Percentiles rank a stretch among this genome's conserved stretches.
These are phyloP conservation scores for Acer negundo DNA, from an alignment of 345 rosid genomes.

Conservation along the genomic window DNA sequence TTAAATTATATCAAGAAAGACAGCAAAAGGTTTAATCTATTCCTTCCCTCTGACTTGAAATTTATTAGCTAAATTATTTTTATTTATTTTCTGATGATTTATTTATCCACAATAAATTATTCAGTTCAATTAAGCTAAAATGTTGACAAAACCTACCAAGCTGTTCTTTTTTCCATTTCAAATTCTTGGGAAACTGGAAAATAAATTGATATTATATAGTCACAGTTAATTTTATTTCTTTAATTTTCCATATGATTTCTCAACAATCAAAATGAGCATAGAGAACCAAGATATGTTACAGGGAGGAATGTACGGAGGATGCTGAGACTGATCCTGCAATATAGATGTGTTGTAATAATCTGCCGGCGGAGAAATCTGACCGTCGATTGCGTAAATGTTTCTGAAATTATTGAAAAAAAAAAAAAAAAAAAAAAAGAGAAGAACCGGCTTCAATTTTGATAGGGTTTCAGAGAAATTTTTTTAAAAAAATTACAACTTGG, in stretches of 20 bases:
- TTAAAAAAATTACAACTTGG: not conserved
- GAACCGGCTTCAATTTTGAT: constrained; percentile 1
- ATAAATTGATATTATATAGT: not conserved
- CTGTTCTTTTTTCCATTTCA: not conserved
- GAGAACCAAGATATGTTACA: constrained; percentile 41
- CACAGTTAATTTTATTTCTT: not conserved
- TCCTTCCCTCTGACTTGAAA: not conserved
- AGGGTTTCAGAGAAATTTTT: constrained; percentile 27
- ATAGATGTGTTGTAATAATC: constrained; percentile 37
- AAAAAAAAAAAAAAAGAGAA: not conserved
- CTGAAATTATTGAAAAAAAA: constrained; percentile 26
- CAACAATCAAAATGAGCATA: not conserved
- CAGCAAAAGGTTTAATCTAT: not conserved
- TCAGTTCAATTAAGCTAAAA: not conserved
- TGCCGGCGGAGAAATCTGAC: constrained; percentile 53
- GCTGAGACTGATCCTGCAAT: constrained; percentile 67
- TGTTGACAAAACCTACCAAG: not conserved
- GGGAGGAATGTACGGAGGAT: constrained; percentile 84
- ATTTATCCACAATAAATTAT: not conserved
- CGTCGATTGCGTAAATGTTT: constrained; percentile 44
- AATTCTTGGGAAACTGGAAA: not conserved
- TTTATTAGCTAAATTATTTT: not conserved
- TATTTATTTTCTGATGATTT: not conserved
- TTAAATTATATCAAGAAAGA: not conserved
- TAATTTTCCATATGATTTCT: not conserved